Evolutionary conservation across 805 yeast species (phyloP).

Genomic region (Starmerella floris): DNA sequence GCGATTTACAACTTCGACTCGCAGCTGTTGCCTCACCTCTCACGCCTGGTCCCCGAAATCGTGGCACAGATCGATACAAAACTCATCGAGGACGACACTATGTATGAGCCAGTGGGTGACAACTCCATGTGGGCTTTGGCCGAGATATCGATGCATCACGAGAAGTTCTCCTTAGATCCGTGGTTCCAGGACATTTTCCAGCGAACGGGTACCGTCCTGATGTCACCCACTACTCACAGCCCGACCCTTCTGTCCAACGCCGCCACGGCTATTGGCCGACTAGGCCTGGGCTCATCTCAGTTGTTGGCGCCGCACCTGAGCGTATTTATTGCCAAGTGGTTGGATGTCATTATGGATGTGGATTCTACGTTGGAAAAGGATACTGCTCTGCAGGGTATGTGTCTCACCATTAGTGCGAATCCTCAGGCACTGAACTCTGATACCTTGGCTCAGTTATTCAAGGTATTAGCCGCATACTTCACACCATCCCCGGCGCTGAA

Average conservation of each 20-base stretch:
- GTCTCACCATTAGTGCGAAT: slow-evolving; percentile 48
- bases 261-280: slow-evolving; percentile 77
- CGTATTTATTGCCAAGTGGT: slow-evolving; percentile 55
- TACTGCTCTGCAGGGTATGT: slow-evolving; percentile 73
- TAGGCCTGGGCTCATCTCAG: slow-evolving; percentile 54
- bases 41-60: slow-evolving; percentile 32
- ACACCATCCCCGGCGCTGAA: slow-evolving; percentile 25
- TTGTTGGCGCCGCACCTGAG: slow-evolving; percentile 45
- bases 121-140: slow-evolving; percentile 94
- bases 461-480: slow-evolving; percentile 22
- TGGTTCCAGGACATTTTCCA: slow-evolving; percentile 43
- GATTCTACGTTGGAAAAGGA: slow-evolving; percentile 82
- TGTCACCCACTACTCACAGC: slow-evolving; percentile 41
- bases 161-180: slow-evolving; percentile 31
- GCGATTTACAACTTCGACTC: slow-evolving; percentile 44
- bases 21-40: slow-evolving; percentile 25
- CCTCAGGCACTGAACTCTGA: slow-evolving; percentile 50
- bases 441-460: slow-evolving; percentile 21
- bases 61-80: slow-evolving; percentile 39
- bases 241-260: slow-evolving; percentile 59
- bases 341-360: slow-evolving; percentile 43
- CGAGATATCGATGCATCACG: slow-evolving; percentile 56
- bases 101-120: slow-evolving; percentile 56
- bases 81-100: slow-evolving; percentile 34
- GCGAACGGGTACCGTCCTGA: slow-evolving; percentile 47